Evolutionary conservation across 2,329 filamentous ascomycete genomes (phyloP), one percentile per base, ranked within the genome.

Genomic region (Rhinocladiella similis): DNA sequence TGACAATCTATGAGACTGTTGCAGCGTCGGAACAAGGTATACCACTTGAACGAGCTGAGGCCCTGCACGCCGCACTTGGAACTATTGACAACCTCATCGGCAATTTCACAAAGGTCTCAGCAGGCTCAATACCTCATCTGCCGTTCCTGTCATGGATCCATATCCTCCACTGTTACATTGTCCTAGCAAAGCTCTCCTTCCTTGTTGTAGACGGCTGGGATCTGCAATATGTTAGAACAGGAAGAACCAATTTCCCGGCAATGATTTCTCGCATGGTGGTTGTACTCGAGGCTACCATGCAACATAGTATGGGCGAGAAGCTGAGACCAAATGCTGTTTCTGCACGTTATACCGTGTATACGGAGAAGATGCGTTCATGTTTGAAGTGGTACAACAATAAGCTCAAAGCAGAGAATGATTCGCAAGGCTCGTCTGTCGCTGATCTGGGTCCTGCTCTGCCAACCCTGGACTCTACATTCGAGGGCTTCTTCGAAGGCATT

Each of bases 41-140:
- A 0, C 66, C 72, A 0, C 65, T 73, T 1, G 70, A 72, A 1
- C 72, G 72, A 16, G 57, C 63, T n/a, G 56, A 65, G 3, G 69
- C 70, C 1, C 68, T 75, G 0, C 80, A 80, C 60, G 73, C 75
- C 22, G 78, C 78, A 4, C 75, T 77, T 43, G 68, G 71, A n/a
- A 76, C 80, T 1, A 65, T 83, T 0, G 75, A 73, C 33, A 66
- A 68, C 0, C 84, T 79, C 69, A 82, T 83, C 47, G 75, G 80
- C 2, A 69, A 70, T 36, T 80, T 80, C 72, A 68, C 79, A 1
- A 66, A 70, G 0, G 67, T 83, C 0, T 75, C 80, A 0, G 67
- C 75, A 0, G 60, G 66, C 0, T 67, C 72, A 3, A 80, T 79
- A 50, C 75, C 76, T 52, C 70, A 72, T 19, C 69, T 81, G 22